Evolutionary conservation across 192 early-diverging fungal genomes (phyloP), one percentile per base, ranked within the genome.

Genomic region (Coemansia furcata): DNA sequence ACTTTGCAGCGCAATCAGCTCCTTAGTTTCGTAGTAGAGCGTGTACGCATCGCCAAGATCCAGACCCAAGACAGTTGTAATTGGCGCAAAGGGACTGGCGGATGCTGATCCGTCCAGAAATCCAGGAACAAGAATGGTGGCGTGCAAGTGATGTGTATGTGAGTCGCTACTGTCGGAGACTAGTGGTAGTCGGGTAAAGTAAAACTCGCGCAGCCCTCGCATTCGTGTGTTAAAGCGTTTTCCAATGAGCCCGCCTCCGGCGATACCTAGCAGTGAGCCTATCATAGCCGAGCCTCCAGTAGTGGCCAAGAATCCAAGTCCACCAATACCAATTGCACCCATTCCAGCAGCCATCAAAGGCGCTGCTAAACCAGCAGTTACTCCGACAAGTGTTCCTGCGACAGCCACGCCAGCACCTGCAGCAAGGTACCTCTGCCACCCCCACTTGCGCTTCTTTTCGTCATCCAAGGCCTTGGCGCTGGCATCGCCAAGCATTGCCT

Each of bases 301-400:
- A 26, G 84, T 77, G 6, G 78, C 78, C 4, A 76, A 58, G 36
- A 81, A 78, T 17, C 82, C 84, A 10, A 80, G 73, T 26, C 80
- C 83, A 3, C 80, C 78, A 29, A 84, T 77, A 17, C 80, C 74
- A 26, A 85, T 57, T 4, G 77, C 78, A 19, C 77, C 83, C 64
- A 86, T 66, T 2, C 85, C 85, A 7, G 85, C 85, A 3, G 77
- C 83, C 62, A 86, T 79, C 26, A 86, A 49, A 4, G 85, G 85
- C 8, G 85, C 80, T 5, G 85, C 85, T 29, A 86, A 62, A 9
- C 85, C 85, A 4, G 83, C 85, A 0, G 85, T 86, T 11, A 84
- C 58, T 11, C 82, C 85, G 26, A 86, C 80, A 14, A 81, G 77
- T 26, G 78, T 72, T 19, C 73, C 85, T 14, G 82, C 85, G 6